These are phyloP conservation scores for Fusarium citri DNA, from an alignment of 2,329 filamentous ascomycete species.

Conservation along the genomic window DNA sequence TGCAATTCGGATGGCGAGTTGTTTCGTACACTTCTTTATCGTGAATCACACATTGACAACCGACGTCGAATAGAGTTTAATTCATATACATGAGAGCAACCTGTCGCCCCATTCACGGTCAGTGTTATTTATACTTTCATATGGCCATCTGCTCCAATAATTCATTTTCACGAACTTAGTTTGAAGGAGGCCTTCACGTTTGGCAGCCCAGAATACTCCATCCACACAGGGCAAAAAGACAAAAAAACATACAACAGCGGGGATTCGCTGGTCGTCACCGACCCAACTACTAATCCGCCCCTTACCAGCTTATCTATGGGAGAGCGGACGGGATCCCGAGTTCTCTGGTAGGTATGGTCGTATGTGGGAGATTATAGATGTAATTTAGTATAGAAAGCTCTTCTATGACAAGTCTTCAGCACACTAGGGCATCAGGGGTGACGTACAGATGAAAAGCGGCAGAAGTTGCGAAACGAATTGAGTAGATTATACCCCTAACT, in stretches of 20 bases:
- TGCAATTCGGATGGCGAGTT: not conserved
- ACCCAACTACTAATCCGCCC: conserved; percentile 6
- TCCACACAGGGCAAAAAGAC: not conserved
- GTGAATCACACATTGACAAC: not conserved
- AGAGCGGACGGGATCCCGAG: conserved; percentile 4
- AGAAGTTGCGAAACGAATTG: not conserved
- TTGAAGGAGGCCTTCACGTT: not conserved
- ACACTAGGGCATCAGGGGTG: not conserved
- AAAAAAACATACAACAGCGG: conserved; percentile 5
- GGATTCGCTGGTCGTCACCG: conserved; percentile 7
- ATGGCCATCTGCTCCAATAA: not conserved
- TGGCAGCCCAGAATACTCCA: not conserved
- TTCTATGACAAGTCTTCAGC: not conserved
- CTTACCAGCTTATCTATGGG: conserved; percentile 5
- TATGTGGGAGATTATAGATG: not conserved
- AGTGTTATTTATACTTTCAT: not conserved
- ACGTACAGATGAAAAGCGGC: not conserved
- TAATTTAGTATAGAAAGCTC: not conserved
- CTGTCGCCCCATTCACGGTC: not conserved
- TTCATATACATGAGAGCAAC: not conserved
- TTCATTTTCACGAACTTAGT: not conserved
- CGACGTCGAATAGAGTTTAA: not conserved
- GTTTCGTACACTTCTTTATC: not conserved
- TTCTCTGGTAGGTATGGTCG: conserved; percentile 6
- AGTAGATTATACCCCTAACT: not conserved